phyloP scores from a whole-genome alignment of 2,329 filamentous ascomycete genomes.

The Fusarium subglutinans region DNA sequence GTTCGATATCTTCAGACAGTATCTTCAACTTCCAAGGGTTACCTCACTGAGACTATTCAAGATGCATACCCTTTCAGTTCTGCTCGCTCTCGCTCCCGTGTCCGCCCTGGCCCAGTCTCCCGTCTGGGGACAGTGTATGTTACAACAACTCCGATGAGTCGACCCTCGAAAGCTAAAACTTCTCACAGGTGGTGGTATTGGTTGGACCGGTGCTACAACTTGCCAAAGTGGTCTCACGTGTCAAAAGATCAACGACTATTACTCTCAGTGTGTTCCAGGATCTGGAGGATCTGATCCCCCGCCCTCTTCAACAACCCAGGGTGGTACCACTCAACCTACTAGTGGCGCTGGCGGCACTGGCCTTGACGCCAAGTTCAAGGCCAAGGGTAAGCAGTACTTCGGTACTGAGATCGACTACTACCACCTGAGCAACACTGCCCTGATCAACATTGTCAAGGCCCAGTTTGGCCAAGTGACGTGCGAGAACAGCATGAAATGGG shows the following conservation, averaged over 20 bases:
- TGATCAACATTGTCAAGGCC: slow-evolving; percentile 61
- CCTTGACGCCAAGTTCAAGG: slow-evolving; percentile 53
- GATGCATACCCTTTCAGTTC: slow-evolving; percentile 8
- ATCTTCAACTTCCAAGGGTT: background rate
- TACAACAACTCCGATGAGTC: background rate
- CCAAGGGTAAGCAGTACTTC: slow-evolving; percentile 70
- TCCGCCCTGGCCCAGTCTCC: slow-evolving; percentile 9
- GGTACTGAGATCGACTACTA: slow-evolving; percentile 66
- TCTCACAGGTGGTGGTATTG: background rate
- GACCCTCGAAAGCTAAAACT: background rate
- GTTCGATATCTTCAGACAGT: background rate
- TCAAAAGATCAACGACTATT: slow-evolving; percentile 16
- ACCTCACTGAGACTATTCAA: background rate
- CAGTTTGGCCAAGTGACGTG: slow-evolving; percentile 72
- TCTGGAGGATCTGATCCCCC: background rate
- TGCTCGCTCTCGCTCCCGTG: slow-evolving; percentile 8
- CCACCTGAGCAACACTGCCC: slow-evolving; percentile 57
- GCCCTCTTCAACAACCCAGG: background rate
- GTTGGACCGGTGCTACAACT: background rate
- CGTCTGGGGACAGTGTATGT: slow-evolving; percentile 18
- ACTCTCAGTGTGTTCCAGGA: slow-evolving; percentile 19
- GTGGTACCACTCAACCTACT: background rate
- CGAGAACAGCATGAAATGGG: slow-evolving; percentile 79
- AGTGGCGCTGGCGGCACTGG: background rate
- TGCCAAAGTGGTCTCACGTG: slow-evolving; percentile 7